phyloP scores from a whole-genome alignment of 2,329 filamentous ascomycete genomes.

The Pestalotiopsis sp. region DNA sequence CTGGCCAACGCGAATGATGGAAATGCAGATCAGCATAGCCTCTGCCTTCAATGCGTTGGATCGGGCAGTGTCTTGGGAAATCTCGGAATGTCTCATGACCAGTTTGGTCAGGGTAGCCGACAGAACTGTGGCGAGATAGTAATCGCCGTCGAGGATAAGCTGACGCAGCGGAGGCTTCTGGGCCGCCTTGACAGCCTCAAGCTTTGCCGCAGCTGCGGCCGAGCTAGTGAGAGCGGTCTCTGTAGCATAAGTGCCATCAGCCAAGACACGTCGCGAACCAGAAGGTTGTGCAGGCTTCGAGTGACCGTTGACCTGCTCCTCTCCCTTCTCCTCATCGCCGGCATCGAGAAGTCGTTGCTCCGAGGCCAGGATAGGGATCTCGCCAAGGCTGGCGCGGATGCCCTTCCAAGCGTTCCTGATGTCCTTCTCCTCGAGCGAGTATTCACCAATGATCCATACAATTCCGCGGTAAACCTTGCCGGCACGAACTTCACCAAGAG shows the following conservation, averaged over 20 bases:
- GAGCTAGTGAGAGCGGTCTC: slow-evolving; percentile 95
- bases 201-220: slow-evolving; percentile 83
- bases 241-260: slow-evolving; percentile 96
- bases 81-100: slow-evolving; percentile 95
- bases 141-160: slow-evolving; percentile 95
- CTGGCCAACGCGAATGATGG: slow-evolving; percentile 95
- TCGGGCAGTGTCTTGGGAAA: slow-evolving; percentile 81
- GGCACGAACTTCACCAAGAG: slow-evolving; percentile 88
- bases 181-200: slow-evolving; percentile 95
- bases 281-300: slow-evolving; percentile 75
- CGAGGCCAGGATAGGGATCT: slow-evolving; percentile 94
- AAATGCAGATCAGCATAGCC: slow-evolving; percentile 99
- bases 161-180: slow-evolving; percentile 95
- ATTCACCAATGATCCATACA: slow-evolving; percentile 97
- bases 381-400: slow-evolving; percentile 89
- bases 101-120: slow-evolving; percentile 95
- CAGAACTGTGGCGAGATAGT: slow-evolving; percentile 93
- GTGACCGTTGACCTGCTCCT: slow-evolving; percentile 76
- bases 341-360: slow-evolving; percentile 92
- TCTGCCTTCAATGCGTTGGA: slow-evolving; percentile 95
- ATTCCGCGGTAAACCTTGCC: slow-evolving; percentile 97
- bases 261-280: slow-evolving; percentile 87
- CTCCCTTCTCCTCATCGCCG: slow-evolving; percentile 70
- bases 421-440: slow-evolving; percentile 89
- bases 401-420: slow-evolving; percentile 97